phyloP scores from a whole-genome alignment of 2,329 filamentous ascomycete genomes.

The Neocatenulostroma microsporum region DNA sequence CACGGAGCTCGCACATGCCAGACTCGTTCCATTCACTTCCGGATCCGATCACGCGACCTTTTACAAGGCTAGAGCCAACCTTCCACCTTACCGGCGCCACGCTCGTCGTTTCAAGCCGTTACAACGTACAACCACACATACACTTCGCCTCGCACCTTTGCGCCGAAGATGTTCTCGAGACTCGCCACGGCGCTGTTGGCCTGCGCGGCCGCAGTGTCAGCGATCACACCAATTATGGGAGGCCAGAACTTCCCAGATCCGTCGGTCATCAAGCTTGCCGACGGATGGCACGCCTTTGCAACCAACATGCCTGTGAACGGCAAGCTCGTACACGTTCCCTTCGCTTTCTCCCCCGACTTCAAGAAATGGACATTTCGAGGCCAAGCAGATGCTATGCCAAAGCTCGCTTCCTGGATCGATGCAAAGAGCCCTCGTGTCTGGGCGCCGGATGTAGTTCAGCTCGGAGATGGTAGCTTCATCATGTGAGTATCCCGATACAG shows the following conservation, averaged over 20 bases:
- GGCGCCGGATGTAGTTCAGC: slow-evolving; percentile 51
- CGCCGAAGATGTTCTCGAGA: no score
- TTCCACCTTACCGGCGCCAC: no score
- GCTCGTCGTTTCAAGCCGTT: no score
- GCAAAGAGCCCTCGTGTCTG: slow-evolving; percentile 45
- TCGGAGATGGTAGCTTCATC: slow-evolving; percentile 26
- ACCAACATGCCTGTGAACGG: slow-evolving; percentile 37
- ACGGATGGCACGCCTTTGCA: slow-evolving; percentile 50
- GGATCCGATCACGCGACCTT: background rate
- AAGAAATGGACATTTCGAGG: slow-evolving; percentile 42
- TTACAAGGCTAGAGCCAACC: no score
- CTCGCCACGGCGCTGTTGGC: slow-evolving; percentile 1
- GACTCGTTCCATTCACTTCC: background rate
- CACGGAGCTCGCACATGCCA: background rate
- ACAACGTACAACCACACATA: background rate
- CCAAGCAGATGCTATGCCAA: slow-evolving; percentile 46
- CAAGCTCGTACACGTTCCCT: slow-evolving; percentile 39
- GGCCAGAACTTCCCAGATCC: slow-evolving; percentile 45
- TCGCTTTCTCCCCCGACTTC: slow-evolving; percentile 43
- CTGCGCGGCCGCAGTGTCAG: background rate
- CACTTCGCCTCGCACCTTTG: no score
- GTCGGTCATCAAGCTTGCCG: slow-evolving; percentile 40
- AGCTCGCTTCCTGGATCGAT: slow-evolving; percentile 41
- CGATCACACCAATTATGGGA: slow-evolving; percentile 12
- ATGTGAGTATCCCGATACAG: no score